phyloP scores from a whole-genome alignment of 2,329 filamentous ascomycete genomes.

The Aureobasidium sp. region DNA sequence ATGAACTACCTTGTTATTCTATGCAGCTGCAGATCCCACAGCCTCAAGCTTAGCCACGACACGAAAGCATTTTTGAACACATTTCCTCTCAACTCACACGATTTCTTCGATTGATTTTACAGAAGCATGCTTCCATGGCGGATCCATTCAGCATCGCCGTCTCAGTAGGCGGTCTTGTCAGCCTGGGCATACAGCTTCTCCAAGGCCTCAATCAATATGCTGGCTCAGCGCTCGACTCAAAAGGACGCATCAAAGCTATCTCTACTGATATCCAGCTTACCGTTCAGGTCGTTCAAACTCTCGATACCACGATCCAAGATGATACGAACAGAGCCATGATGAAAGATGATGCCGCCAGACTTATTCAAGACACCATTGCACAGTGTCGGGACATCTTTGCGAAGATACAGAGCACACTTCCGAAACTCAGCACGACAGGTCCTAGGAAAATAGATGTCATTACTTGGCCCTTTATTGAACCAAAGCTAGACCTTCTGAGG shows the following conservation, averaged over 20 bases:
- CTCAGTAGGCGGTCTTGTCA: background rate
- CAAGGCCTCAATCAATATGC: constrained; percentile 3
- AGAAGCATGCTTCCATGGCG: background rate
- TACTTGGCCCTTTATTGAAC: background rate
- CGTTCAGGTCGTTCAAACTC: background rate
- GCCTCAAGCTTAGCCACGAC: too few relatives aligned
- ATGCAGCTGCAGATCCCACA: too few relatives aligned
- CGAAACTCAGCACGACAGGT: background rate
- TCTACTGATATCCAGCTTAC: background rate
- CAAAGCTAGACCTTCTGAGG: background rate
- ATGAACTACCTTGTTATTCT: too few relatives aligned
- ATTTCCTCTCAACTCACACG: too few relatives aligned
- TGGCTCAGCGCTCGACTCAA: background rate
- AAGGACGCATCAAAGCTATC: background rate
- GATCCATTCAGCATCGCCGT: background rate
- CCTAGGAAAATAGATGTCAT: background rate
- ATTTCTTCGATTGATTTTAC: too few relatives aligned
- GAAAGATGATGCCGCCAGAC: background rate
- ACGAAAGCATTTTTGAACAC: too few relatives aligned
- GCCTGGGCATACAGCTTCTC: background rate
- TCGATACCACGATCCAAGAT: background rate
- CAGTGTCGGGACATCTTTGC: background rate
- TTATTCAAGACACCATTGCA: background rate
- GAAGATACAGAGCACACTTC: background rate
- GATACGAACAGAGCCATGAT: background rate